Percentiles rank a stretch among this genome's conserved stretches.
Conservation (phyloP, 2,329 filamentous ascomycete genomes). For the Trichoderma sp. region DNA sequence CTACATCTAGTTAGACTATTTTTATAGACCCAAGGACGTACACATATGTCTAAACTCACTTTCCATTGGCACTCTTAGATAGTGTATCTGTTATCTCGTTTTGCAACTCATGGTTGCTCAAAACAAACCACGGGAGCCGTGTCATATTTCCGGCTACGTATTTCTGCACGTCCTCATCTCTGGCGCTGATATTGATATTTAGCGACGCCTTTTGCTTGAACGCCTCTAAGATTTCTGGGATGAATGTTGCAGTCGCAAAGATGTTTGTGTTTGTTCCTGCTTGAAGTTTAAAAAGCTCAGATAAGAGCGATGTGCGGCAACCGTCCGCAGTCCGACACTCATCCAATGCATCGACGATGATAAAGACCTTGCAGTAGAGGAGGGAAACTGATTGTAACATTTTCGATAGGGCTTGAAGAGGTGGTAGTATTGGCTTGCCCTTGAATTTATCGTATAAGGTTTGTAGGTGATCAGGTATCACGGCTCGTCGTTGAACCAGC, state of each 20-base stretch:
- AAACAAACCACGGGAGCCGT: not conserved
- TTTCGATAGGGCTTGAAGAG: not conserved
- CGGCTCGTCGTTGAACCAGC: not conserved
- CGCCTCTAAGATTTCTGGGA: not conserved
- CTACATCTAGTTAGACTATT: not conserved
- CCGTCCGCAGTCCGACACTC: not conserved
- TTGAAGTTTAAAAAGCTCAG: not conserved
- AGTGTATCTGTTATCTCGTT: not conserved
- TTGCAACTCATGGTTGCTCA: not conserved
- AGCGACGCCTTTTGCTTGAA: not conserved
- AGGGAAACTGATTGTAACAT: not conserved
- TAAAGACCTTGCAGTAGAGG: not conserved
- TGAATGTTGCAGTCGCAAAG: constrained; percentile 22
- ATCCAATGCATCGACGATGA: constrained; percentile 14
- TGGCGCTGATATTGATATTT: not conserved
- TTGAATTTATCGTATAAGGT: not conserved
- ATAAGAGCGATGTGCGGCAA: not conserved
- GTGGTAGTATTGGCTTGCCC: not conserved
- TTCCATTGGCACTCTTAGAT: not conserved
- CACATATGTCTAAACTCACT: not conserved
- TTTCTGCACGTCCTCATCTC: constrained; percentile 6
- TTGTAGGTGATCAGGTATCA: not conserved
- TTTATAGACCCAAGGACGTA: not conserved
- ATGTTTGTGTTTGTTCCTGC: not conserved
- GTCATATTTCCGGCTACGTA: not conserved